Percentiles rank a stretch among this genome's conserved stretches.
phyloP scores from a whole-genome alignment of 345 rosid genomes.

The Brassica carinata region DNA sequence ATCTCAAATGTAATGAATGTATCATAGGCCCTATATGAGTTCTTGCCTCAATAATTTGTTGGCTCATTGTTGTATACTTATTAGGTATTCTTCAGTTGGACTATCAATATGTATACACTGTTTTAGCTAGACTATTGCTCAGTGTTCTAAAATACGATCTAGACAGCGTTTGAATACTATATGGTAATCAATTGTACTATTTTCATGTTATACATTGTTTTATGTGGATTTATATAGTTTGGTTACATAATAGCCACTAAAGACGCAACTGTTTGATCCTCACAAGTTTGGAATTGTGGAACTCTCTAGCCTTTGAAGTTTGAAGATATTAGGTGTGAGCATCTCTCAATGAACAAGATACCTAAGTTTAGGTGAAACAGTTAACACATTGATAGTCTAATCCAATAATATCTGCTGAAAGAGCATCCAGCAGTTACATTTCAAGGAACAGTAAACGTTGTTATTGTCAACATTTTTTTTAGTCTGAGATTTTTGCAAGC shows the following conservation, averaged over 20 bases:
- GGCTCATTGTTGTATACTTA: conserved; percentile 23
- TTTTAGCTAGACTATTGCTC: background rate
- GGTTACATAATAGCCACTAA: too few relatives aligned
- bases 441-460: background rate
- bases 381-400: background rate
- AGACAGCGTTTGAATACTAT: too few relatives aligned
- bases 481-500: conserved; percentile 61
- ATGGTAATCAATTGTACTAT: too few relatives aligned
- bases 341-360: background rate
- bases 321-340: background rate
- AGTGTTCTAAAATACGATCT: too few relatives aligned
- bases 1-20: conserved; percentile 25
- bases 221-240: too few relatives aligned
- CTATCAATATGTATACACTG: background rate
- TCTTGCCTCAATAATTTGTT: conserved; percentile 1
- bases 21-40: background rate
- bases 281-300: too few relatives aligned
- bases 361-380: background rate
- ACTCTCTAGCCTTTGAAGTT: too few relatives aligned
- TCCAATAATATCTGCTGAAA: conserved; percentile 1
- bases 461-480: background rate
- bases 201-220: too few relatives aligned
- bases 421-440: conserved; percentile 14
- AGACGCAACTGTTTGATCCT: too few relatives aligned
- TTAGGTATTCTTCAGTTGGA: background rate